Evolutionary conservation across 148 eudicot species (phyloP).

Genomic region (Persicaria tinctoria): DNA sequence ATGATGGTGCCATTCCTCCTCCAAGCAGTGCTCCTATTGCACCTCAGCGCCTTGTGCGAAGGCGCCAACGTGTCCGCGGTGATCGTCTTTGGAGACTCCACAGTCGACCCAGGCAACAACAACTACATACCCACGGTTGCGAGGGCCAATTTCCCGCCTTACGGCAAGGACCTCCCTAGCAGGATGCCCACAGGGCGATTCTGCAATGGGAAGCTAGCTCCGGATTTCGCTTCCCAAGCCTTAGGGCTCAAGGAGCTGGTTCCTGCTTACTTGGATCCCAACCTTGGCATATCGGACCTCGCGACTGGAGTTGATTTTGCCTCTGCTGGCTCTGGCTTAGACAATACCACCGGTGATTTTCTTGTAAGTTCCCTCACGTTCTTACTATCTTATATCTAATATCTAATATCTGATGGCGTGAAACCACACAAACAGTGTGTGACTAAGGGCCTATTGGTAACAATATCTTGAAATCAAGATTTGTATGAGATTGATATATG

Average conservation of each 20-base stretch:
- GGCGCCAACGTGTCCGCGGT: conserved; percentile 50
- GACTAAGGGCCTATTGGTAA: no score
- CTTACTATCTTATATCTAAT: no score
- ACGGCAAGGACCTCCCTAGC: conserved; percentile 54
- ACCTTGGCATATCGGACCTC: conserved; percentile 49
- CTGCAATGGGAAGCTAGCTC: conserved; percentile 63
- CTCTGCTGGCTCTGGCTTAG: conserved; percentile 91
- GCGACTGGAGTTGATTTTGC: conserved; percentile 82
- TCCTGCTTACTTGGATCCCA: conserved; percentile 81
- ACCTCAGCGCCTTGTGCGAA: background rate
- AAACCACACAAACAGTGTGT: no score
- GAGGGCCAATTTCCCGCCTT: conserved; percentile 68
- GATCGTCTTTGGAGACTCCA: conserved; percentile 86
- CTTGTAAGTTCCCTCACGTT: conserved; percentile 39
- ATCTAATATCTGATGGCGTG: no score
- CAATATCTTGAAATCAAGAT: no score
- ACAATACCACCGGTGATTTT: conserved; percentile 69
- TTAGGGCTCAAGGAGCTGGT: conserved; percentile 58
- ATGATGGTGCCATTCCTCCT: background rate
- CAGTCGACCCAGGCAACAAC: conserved; percentile 90
- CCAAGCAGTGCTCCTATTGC: background rate
- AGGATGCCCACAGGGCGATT: conserved; percentile 83
- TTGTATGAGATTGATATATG: background rate
- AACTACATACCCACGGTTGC: conserved; percentile 49
- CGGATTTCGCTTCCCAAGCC: conserved; percentile 66